Evolutionary conservation across 306 rosid species (phyloP).

Genomic region (Canavalia gladiata): DNA sequence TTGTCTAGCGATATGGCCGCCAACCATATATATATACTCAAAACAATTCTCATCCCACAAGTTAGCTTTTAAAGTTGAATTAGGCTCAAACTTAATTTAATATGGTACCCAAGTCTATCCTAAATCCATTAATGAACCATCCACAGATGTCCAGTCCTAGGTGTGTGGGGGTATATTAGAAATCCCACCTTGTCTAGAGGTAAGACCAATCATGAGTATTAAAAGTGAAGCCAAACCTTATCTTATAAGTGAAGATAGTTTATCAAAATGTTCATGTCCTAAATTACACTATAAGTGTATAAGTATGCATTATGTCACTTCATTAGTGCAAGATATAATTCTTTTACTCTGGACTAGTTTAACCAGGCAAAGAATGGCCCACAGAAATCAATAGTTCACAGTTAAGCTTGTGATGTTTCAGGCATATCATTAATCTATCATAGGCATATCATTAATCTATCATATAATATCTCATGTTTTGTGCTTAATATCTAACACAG

Average conservation of each 20-base stretch:
- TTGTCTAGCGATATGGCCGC: too few relatives aligned
- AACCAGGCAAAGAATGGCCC: background rate
- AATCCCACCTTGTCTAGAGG: too few relatives aligned
- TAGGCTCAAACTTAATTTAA: too few relatives aligned
- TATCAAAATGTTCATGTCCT: background rate
- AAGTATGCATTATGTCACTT: background rate
- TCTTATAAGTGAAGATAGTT: slow-evolving; percentile 1
- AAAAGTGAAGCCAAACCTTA: too few relatives aligned
- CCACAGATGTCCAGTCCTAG: too few relatives aligned
- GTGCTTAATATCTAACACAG: slow-evolving; percentile 2
- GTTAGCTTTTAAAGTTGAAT: too few relatives aligned
- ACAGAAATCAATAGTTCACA: slow-evolving; percentile 5
- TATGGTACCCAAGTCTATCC: too few relatives aligned
- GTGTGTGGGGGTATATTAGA: too few relatives aligned
- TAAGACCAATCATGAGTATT: too few relatives aligned
- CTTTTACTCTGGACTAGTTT: slow-evolving; percentile 5
- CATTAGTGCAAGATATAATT: slow-evolving; percentile 6
- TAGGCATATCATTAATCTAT: background rate
- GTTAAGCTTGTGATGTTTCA: slow-evolving; percentile 27
- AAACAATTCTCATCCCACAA: too few relatives aligned
- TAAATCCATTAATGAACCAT: too few relatives aligned
- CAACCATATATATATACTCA: too few relatives aligned
- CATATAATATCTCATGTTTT: slow-evolving; percentile 30
- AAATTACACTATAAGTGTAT: background rate
- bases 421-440: slow-evolving; percentile 18